Base-by-base conservation (phyloP, 75 land plant genomes). In the Selaginella tamariscina region DNA sequence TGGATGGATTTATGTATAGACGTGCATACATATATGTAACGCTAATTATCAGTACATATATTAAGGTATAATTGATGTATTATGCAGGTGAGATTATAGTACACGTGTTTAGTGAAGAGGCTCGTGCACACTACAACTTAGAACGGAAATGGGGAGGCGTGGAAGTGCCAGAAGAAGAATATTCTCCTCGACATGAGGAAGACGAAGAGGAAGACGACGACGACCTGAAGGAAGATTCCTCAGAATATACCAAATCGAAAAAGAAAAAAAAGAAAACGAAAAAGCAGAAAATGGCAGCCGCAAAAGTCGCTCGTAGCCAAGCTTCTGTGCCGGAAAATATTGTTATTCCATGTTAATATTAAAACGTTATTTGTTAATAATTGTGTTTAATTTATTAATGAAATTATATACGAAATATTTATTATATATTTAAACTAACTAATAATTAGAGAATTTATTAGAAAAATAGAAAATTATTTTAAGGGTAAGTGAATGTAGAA, bases 71-170 rank as follows among this genome's bases (percentile, higher is more conserved):
- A 15, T 23, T 18, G 64, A 15, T 60, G 22, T 18, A 13, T 5
- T 65, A 24, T 74, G 39, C 75, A 92, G 98, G 98, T 56, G 74
- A 65, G 32, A 70, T 92, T 0, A 76, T 86, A 24, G 77, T 93
- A 33, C 98, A 89, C 67, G 88, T 86, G 23, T 84, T 93, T 49
- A 83, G 83, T 68, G 98, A 89, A 68, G 86, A 93, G 68, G 87
- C 87, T 8, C 84, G 98, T 70, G 69, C 72, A 27, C 86, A 86
- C 55, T 93, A 89, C 65, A 81, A 85, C 31, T 71, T 93, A 81
- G 98, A 93, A 68, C 72, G 72, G 31, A 76, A 83, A 64, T 89
- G 90, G 94, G 75, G 74, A 20, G 75, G 55, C 21, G 69, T 5
- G 15, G 49, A 39, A 39, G 49, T 39, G 15, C 11, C 15, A 5